phyloP scores from a whole-genome alignment of 352 stramenopile genomes.

The Globisporangium polare region DNA sequence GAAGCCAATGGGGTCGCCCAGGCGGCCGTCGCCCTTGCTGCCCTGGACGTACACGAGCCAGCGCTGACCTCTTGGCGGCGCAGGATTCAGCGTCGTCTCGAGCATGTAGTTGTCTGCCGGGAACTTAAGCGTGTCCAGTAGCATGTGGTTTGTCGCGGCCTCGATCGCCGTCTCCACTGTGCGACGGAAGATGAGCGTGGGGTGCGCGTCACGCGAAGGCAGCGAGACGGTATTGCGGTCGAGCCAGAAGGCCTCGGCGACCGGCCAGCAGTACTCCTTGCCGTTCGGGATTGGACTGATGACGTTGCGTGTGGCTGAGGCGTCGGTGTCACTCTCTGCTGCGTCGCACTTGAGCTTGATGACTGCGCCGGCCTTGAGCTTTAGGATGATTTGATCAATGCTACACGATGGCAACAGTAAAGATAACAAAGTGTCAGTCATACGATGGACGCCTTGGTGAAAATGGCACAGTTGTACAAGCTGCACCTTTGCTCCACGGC shows the following conservation, averaged over 20 bases:
- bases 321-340: slow-evolving; percentile 43
- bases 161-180: slow-evolving; percentile 79
- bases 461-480: not conserved
- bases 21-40: slow-evolving; percentile 75
- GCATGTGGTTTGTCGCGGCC: slow-evolving; percentile 81
- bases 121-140: slow-evolving; percentile 87
- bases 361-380: slow-evolving; percentile 77
- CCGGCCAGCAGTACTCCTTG: slow-evolving; percentile 83
- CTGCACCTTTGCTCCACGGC: slow-evolving; percentile 51
- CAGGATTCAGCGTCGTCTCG: slow-evolving; percentile 50
- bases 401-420: slow-evolving; percentile 18
- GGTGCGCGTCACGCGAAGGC: slow-evolving; percentile 70
- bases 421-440: not conserved
- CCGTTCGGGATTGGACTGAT: slow-evolving; percentile 64
- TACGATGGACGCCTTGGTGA: not conserved
- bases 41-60: slow-evolving; percentile 83
- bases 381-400: slow-evolving; percentile 81
- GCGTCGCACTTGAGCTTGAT: slow-evolving; percentile 79
- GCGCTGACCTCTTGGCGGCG: slow-evolving; percentile 64
- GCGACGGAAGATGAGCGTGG: slow-evolving; percentile 60
- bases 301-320: slow-evolving; percentile 50
- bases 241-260: slow-evolving; percentile 83
- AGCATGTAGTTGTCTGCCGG: slow-evolving; percentile 73
- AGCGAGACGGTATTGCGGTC: slow-evolving; percentile 78
- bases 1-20: slow-evolving; percentile 82